Evolutionary conservation across 2,329 filamentous ascomycete species (phyloP).

Genomic region (Aureobasidium sp.): DNA sequence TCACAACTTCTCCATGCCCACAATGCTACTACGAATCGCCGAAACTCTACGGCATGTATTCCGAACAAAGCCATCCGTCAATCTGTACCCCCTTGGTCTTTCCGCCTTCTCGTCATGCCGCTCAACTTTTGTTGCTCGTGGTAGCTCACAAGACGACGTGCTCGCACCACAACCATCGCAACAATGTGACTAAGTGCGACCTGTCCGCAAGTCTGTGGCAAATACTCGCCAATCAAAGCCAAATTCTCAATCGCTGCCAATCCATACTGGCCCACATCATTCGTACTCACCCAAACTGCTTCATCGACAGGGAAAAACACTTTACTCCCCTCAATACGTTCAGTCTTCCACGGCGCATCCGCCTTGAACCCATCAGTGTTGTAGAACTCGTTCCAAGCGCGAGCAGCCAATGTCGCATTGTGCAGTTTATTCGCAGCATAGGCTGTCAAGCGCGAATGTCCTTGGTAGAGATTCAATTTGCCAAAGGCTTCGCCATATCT

Average conservation of each 20-base stretch:
- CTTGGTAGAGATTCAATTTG: background rate
- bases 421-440: background rate
- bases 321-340: background rate
- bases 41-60: background rate
- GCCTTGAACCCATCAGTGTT: background rate
- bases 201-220: background rate
- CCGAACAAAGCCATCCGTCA: background rate
- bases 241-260: background rate
- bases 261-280: background rate
- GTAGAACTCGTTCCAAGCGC: background rate
- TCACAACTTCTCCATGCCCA: background rate
- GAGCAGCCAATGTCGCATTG: background rate
- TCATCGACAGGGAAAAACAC: background rate
- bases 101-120: background rate
- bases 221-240: background rate
- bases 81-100: no score
- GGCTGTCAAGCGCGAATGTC: background rate
- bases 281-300: background rate
- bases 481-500: background rate
- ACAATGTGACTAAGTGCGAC: no score
- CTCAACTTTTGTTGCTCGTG: background rate
- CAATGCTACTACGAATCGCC: background rate
- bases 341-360: background rate
- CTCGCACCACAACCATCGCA: background rate
- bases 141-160: background rate